A percentile compares a stretch with the other conserved stretches of the same genome.
Evolutionary conservation across 495 filamentous ascomycete species (phyloP).

Genomic region (Penicillium riverlandense): DNA sequence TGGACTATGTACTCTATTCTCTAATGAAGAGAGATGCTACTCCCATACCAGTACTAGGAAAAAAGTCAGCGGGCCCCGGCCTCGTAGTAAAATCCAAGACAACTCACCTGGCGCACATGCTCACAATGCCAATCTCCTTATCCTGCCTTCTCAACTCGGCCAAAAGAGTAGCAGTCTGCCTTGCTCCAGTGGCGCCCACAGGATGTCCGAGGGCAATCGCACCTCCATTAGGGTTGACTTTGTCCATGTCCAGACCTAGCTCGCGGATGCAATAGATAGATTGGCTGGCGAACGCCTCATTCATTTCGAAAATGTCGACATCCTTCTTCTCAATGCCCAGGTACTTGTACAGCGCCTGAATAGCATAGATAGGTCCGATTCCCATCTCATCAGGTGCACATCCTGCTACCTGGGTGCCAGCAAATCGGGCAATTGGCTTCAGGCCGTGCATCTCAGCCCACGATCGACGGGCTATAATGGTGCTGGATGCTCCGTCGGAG

Average conservation of each 20-base stretch:
- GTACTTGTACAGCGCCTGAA: slow-evolving; percentile 73
- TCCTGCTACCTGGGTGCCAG: slow-evolving; percentile 73
- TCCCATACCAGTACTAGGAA: slow-evolving; percentile 64
- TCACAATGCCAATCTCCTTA: slow-evolving; percentile 68
- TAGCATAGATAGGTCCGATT: slow-evolving; percentile 76
- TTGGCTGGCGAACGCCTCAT: slow-evolving; percentile 91
- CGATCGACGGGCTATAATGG: slow-evolving; percentile 78
- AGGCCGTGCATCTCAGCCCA: slow-evolving; percentile 68
- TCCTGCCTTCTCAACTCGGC: slow-evolving; percentile 60
- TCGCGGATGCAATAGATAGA: slow-evolving; percentile 72
- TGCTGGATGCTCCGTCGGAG: slow-evolving; percentile 58
- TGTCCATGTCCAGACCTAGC: slow-evolving; percentile 61
- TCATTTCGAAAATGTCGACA: slow-evolving; percentile 77
- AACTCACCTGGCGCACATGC: slow-evolving; percentile 57
- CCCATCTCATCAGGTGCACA: slow-evolving; percentile 86
- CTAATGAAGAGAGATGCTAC: slow-evolving; percentile 68
- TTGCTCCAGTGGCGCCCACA: slow-evolving; percentile 60
- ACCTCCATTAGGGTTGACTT: slow-evolving; percentile 80
- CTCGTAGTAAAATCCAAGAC: neutral
- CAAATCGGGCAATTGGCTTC: slow-evolving; percentile 80
- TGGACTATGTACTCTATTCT: slow-evolving; percentile 38
- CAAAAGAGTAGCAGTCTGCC: slow-evolving; percentile 68
- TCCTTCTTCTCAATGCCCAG: slow-evolving; percentile 62
- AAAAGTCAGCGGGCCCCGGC: neutral
- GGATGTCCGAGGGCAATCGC: slow-evolving; percentile 72